Conservation (phyloP, 1,139 yeast genomes). For the Nakaseomyces sp. region DNA sequence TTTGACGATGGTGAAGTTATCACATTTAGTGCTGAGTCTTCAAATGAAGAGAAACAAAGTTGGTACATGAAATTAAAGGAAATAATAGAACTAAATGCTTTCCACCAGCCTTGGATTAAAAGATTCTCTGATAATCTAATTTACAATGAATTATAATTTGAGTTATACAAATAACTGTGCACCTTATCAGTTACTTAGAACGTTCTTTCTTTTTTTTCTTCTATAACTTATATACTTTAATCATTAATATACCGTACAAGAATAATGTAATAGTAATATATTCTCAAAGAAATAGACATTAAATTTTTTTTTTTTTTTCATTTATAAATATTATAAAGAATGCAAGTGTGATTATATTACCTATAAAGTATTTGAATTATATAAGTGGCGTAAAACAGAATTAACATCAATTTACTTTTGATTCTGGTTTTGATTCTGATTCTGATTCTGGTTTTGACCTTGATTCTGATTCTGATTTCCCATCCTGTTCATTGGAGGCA, state of each 20-base stretch:
- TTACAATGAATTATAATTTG: background rate
- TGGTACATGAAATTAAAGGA: slow-evolving; percentile 52
- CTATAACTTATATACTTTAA: no score
- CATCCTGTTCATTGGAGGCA: slow-evolving; percentile 25
- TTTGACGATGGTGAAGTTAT: slow-evolving; percentile 64
- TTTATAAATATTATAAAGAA: no score
- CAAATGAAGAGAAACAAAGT: slow-evolving; percentile 39
- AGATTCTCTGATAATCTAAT: slow-evolving; percentile 9
- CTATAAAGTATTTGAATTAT: no score
- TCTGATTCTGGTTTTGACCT: slow-evolving; percentile 7
- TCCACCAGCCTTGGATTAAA: slow-evolving; percentile 67
- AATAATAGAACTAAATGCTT: slow-evolving; percentile 43
- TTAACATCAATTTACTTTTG: slow-evolving; percentile 2
- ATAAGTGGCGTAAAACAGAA: no score
- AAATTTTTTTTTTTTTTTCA: no score
- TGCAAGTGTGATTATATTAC: no score
- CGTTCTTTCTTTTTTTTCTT: background rate
- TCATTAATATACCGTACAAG: no score
- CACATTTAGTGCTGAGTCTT: slow-evolving; percentile 58
- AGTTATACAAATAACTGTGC: background rate
- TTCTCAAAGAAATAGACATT: no score
- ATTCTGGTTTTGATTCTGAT: slow-evolving; percentile 3
- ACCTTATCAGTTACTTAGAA: no score
- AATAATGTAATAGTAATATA: no score
- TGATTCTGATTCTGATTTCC: slow-evolving; percentile 12